A percentile compares a stretch with the other conserved stretches of the same genome.
Evolutionary conservation across 2,329 filamentous ascomycete genomes (phyloP).

Genomic region (Colletotrichum costaricense): DNA sequence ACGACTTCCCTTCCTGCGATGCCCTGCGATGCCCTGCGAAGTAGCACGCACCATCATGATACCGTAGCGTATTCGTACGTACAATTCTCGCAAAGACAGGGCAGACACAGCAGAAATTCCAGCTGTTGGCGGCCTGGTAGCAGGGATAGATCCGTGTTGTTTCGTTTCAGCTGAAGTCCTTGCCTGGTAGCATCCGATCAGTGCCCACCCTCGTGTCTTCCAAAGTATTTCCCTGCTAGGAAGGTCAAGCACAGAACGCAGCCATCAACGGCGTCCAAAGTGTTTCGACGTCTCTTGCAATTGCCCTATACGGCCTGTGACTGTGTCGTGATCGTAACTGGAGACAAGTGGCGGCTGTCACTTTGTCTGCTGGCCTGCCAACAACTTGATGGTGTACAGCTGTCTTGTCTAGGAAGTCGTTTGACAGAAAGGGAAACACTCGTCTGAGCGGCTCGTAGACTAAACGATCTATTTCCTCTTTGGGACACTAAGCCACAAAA

Average conservation of each 20-base stretch:
- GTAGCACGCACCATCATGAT: background rate
- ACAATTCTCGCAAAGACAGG: background rate
- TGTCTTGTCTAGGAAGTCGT: constrained; percentile 16
- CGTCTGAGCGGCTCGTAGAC: constrained; percentile 12
- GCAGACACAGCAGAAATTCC: background rate
- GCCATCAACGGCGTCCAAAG: background rate
- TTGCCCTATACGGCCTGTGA: constrained; percentile 2
- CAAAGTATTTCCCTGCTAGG: constrained; percentile 17
- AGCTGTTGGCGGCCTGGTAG: background rate
- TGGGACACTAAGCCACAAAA: background rate
- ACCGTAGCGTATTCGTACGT: background rate
- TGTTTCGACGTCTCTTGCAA: constrained; percentile 28
- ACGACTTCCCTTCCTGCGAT: background rate
- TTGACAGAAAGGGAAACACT: constrained; percentile 20
- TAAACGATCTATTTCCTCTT: constrained; percentile 2
- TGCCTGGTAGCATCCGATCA: constrained; percentile 20
- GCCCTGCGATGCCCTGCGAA: background rate
- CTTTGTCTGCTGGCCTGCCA: constrained; percentile 20
- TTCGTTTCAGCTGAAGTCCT: constrained; percentile 30
- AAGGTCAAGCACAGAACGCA: background rate
- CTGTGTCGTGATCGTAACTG: constrained; percentile 4
- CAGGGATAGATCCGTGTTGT: constrained; percentile 5
- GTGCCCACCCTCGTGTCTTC: constrained; percentile 8
- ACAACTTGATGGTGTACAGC: constrained; percentile 14
- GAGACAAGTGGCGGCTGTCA: constrained; percentile 24